Evolutionary conservation across 495 filamentous ascomycete genomes (phyloP).

Genomic region (Mytilinidion resinicola): DNA sequence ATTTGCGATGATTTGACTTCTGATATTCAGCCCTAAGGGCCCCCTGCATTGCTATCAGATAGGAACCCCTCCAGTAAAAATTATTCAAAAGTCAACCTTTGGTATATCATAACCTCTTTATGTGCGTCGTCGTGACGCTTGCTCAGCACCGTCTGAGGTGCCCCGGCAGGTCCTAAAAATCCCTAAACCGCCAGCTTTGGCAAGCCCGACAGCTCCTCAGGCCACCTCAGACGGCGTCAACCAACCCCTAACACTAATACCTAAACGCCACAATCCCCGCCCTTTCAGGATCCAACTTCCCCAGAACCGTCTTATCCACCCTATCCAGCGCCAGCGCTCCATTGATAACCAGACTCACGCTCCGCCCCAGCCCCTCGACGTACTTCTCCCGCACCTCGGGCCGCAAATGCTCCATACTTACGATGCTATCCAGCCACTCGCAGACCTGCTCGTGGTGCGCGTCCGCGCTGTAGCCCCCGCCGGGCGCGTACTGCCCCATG

Average conservation of each 20-base stretch:
- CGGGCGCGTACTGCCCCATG: conserved; percentile 4
- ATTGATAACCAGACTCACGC: conserved; percentile 30
- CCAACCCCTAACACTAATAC: conserved; percentile 15
- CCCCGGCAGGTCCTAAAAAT: too few species aligned
- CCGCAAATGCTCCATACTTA: conserved; percentile 19
- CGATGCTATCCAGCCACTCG: conserved; percentile 30
- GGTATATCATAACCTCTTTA: too few species aligned
- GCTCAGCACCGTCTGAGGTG: too few species aligned
- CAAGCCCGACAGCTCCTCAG: too few species aligned
- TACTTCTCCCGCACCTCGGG: conserved; percentile 20
- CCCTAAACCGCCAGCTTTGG: too few species aligned
- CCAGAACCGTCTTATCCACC: conserved; percentile 17
- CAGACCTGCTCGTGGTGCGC: conserved; percentile 36
- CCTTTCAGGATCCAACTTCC: conserved; percentile 28
- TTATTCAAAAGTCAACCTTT: too few species aligned
- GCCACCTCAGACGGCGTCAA: too few species aligned
- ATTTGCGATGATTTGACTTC: too few species aligned
- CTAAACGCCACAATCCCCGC: conserved; percentile 31
- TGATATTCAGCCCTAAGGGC: too few species aligned
- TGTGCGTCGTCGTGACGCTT: too few species aligned
- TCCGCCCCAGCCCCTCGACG: conserved; percentile 27
- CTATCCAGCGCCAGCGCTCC: conserved; percentile 28
- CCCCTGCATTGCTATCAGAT: too few species aligned
- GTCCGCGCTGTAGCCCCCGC: conserved; percentile 20
- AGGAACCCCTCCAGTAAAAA: too few species aligned